These are phyloP conservation scores for Moesziomyces sp. DNA, from an alignment of 1,284 basidiomycete genomes.

Conservation along the genomic window DNA sequence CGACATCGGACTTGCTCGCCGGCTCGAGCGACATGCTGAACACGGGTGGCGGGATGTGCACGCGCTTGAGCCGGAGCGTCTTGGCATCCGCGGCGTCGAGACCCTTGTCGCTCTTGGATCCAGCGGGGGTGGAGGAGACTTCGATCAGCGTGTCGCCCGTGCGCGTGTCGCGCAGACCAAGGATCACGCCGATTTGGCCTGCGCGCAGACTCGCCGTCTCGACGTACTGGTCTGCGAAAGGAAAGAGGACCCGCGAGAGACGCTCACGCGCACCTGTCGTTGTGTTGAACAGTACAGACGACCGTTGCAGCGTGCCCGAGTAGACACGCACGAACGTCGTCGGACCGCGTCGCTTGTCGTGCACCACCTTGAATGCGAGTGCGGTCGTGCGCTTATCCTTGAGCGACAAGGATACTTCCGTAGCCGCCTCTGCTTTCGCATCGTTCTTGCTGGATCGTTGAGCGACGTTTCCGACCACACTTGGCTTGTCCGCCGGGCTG, in stretches of 20 bases:
- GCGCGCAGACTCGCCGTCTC: constrained; percentile 84
- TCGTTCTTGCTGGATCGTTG: not conserved
- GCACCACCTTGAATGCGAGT: constrained; percentile 88
- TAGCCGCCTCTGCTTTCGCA: constrained; percentile 51
- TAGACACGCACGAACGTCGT: constrained; percentile 91
- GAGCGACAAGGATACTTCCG: constrained; percentile 47
- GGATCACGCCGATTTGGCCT: constrained; percentile 84
- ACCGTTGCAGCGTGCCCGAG: constrained; percentile 76
- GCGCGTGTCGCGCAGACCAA: constrained; percentile 82
- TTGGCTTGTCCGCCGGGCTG: constrained; percentile 72
- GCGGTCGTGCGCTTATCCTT: constrained; percentile 27
- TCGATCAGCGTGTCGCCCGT: constrained; percentile 83
- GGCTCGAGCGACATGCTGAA: constrained; percentile 69
- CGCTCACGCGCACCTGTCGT: constrained; percentile 78
- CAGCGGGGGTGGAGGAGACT: constrained; percentile 10
- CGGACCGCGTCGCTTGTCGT: constrained; percentile 85
- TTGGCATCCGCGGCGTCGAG: constrained; percentile 15
- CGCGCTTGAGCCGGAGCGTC: constrained; percentile 73
- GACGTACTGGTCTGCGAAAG: constrained; percentile 81
- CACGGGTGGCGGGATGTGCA: constrained; percentile 83
- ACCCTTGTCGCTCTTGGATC: not conserved
- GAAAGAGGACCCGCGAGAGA: constrained; percentile 79
- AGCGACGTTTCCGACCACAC: constrained; percentile 21
- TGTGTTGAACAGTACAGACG: constrained; percentile 77
- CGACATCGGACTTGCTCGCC: constrained; percentile 72